Evolutionary conservation across 1,284 basidiomycete genomes (phyloP).

Genomic region (Blastosporella zonata): DNA sequence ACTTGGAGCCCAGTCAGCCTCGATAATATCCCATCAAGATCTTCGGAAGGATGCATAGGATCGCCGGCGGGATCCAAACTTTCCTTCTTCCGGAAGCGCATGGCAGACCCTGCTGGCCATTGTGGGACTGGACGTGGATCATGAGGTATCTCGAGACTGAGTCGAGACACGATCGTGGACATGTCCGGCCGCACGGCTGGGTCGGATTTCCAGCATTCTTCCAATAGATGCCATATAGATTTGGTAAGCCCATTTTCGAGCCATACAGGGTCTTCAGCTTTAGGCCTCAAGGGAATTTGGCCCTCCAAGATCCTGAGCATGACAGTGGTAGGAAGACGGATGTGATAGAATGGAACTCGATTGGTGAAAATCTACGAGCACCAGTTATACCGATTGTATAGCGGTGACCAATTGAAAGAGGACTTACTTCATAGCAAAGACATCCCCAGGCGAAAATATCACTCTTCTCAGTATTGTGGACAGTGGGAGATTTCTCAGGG

Average conservation of each 20-base stretch:
- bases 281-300: too few species aligned
- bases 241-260: too few species aligned
- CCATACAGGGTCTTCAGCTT: too few species aligned
- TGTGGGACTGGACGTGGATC: not conserved
- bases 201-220: too few species aligned
- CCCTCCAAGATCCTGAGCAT: too few species aligned
- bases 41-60: too few species aligned
- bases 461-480: constrained; percentile 18
- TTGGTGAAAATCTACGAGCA: not conserved
- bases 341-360: not conserved
- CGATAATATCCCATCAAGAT: too few species aligned
- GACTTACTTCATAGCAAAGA: constrained; percentile 17
- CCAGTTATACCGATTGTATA: too few species aligned
- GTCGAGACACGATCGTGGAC: not conserved
- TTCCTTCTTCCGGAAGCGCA: not conserved
- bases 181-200: not conserved
- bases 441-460: constrained; percentile 18
- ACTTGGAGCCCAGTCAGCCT: too few species aligned
- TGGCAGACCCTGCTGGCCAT: not conserved
- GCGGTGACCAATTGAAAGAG: not conserved
- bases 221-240: too few species aligned
- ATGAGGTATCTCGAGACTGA: not conserved
- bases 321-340: too few species aligned
- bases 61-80: too few species aligned
- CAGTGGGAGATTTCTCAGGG: not conserved